Conservation (phyloP, 345 rosid genomes). For the Acer negundo region DNA sequence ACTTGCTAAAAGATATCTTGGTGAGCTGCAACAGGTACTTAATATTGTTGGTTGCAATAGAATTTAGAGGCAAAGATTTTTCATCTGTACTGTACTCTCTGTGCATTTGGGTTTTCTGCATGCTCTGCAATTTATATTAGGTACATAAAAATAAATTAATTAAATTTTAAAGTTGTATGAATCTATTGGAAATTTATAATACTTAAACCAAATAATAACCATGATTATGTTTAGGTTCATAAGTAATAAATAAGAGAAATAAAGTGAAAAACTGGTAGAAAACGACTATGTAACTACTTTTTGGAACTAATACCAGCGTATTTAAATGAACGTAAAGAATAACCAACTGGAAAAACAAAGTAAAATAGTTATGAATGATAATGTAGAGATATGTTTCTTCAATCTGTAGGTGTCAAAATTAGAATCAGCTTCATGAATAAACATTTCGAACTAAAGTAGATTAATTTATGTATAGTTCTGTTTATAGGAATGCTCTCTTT, state of each 20-base stretch:
- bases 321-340: background rate
- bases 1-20: conserved; percentile 57
- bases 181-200: background rate
- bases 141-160: background rate
- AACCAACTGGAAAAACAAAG: background rate
- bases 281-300: background rate
- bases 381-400: background rate
- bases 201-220: background rate
- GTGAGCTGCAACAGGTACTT: conserved; percentile 73
- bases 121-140: background rate
- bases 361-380: background rate
- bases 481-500: background rate
- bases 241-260: background rate
- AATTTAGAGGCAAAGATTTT: background rate
- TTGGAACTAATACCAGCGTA: background rate
- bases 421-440: background rate
- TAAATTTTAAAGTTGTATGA: background rate
- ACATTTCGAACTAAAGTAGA: background rate
- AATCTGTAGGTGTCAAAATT: background rate
- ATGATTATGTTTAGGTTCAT: background rate
- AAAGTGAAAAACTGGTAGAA: background rate
- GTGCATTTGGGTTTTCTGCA: background rate
- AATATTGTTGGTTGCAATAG: conserved; percentile 9
- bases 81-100: background rate
- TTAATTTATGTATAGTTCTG: background rate